Percentiles rank a stretch among this genome's conserved stretches.
Evolutionary conservation across 2,329 filamentous ascomycete genomes (phyloP).

Genomic region (Colletotrichum tamarilloi): DNA sequence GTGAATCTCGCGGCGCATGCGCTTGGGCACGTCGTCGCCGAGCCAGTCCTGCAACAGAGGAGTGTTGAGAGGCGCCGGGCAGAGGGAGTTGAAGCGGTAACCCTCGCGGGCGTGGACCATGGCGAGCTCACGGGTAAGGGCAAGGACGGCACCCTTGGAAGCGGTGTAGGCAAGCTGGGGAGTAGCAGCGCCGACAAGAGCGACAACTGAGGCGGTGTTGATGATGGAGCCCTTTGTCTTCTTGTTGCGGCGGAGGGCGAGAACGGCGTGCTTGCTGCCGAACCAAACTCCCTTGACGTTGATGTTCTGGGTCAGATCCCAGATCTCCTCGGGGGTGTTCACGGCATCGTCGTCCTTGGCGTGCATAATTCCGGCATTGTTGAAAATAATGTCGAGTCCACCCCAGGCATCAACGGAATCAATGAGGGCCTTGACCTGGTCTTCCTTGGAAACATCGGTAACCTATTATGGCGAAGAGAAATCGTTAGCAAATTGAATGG

Average conservation of each 20-base stretch:
- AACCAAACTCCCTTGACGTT: conserved; percentile 99
- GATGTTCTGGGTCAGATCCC: conserved; percentile 93
- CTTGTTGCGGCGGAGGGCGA: conserved; percentile 80
- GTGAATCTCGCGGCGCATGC: conserved; percentile 85
- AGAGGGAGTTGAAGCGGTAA: conserved; percentile 90
- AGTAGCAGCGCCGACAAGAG: conserved; percentile 86
- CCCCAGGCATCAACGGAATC: conserved; percentile 85
- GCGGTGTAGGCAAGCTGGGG: conserved; percentile 94
- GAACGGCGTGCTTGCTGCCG: conserved; percentile 90
- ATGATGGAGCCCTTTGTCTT: conserved; percentile 87
- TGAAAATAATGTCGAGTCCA: conserved; percentile 92
- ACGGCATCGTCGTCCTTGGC: conserved; percentile 82
- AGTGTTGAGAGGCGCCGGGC: conserved; percentile 92
- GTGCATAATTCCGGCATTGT: conserved; percentile 99
- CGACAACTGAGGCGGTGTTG: conserved; percentile 92
- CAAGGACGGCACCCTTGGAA: conserved; percentile 91
- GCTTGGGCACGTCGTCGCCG: conserved; percentile 85
- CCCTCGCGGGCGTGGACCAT: conserved; percentile 92
- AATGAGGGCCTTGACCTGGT: conserved; percentile 79
- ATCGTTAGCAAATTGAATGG: background rate
- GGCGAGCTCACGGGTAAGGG: conserved; percentile 88
- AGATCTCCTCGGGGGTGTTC: conserved; percentile 88
- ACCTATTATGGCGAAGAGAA: conserved; percentile 25
- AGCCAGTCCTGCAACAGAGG: conserved; percentile 94
- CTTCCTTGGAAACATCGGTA: conserved; percentile 87